phyloP scores from a whole-genome alignment of 495 filamentous ascomycete genomes.

The Umbilicaria muhlenbergii region DNA sequence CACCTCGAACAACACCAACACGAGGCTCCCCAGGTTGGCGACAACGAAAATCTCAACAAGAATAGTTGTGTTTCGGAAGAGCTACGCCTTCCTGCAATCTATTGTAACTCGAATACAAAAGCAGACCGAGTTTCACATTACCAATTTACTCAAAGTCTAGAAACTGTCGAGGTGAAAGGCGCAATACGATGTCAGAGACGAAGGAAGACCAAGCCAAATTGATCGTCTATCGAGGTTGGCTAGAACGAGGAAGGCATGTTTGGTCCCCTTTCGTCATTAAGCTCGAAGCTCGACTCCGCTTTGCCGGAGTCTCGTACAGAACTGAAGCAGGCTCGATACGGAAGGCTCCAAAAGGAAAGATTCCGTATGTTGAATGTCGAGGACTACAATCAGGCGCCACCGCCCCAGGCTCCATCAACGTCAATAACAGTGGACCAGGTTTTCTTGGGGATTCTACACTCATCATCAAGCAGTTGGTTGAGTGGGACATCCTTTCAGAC shows the following conservation, averaged over 20 bases:
- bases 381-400: slow-evolving; percentile 4
- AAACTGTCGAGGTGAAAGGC: too few species aligned
- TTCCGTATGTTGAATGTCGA: slow-evolving; percentile 34
- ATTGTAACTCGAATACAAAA: too few species aligned
- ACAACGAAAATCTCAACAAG: too few species aligned
- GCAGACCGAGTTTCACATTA: too few species aligned
- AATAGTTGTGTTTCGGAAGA: too few species aligned
- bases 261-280: slow-evolving; percentile 55
- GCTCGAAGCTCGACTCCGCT: slow-evolving; percentile 45
- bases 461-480: slow-evolving; percentile 31
- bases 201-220: slow-evolving; percentile 4
- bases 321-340: slow-evolving; percentile 24
- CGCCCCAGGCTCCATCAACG: slow-evolving; percentile 1
- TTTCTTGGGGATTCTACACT: slow-evolving; percentile 32
- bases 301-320: slow-evolving; percentile 31
- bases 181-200: too few species aligned
- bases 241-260: slow-evolving; percentile 22
- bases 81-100: too few species aligned
- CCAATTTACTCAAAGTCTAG: too few species aligned
- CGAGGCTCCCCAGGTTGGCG: too few species aligned
- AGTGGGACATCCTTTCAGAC: slow-evolving; percentile 25
- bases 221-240: slow-evolving; percentile 39
- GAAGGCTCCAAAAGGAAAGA: slow-evolving; percentile 38
- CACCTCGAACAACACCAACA: too few species aligned
- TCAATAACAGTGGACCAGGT: slow-evolving; percentile 8